phyloP scores from a whole-genome alignment of 2,329 filamentous ascomycete species.

The Colletotrichum lentis region DNA sequence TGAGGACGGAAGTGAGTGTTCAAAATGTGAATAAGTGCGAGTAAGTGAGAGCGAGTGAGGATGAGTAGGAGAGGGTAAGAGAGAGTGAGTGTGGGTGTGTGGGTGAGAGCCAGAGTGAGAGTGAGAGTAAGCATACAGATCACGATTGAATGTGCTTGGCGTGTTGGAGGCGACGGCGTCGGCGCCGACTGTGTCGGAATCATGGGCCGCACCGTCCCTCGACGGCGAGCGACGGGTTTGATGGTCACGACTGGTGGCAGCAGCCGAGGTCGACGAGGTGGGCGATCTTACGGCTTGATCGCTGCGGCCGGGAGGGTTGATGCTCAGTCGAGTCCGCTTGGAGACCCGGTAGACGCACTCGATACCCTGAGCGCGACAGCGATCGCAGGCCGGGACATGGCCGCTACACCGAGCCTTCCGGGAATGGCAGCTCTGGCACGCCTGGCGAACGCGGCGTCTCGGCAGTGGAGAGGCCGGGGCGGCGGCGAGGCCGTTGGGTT shows the following conservation, averaged over 20 bases:
- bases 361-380: slow-evolving; percentile 60
- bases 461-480: slow-evolving; percentile 48
- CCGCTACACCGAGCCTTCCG: slow-evolving; percentile 67
- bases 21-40: no score
- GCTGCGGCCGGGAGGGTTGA: slow-evolving; percentile 21
- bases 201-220: slow-evolving; percentile 30
- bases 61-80: neutral
- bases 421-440: slow-evolving; percentile 66
- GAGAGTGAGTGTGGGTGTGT: neutral
- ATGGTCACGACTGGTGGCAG: slow-evolving; percentile 21
- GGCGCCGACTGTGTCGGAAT: slow-evolving; percentile 32
- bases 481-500: slow-evolving; percentile 51
- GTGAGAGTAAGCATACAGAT: slow-evolving; percentile 45
- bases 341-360: slow-evolving; percentile 64
- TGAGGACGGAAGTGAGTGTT: no score
- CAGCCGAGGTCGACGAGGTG: slow-evolving; percentile 21
- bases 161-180: slow-evolving; percentile 47
- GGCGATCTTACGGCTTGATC: slow-evolving; percentile 27
- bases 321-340: slow-evolving; percentile 47
- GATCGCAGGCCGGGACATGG: slow-evolving; percentile 63
- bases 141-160: slow-evolving; percentile 47
- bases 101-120: no score
- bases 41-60: no score
- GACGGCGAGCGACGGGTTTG: slow-evolving; percentile 24
- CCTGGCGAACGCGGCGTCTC: slow-evolving; percentile 63